phyloP scores from a whole-genome alignment of 805 yeast genomes.

The Lipomyces chichibuensis region DNA sequence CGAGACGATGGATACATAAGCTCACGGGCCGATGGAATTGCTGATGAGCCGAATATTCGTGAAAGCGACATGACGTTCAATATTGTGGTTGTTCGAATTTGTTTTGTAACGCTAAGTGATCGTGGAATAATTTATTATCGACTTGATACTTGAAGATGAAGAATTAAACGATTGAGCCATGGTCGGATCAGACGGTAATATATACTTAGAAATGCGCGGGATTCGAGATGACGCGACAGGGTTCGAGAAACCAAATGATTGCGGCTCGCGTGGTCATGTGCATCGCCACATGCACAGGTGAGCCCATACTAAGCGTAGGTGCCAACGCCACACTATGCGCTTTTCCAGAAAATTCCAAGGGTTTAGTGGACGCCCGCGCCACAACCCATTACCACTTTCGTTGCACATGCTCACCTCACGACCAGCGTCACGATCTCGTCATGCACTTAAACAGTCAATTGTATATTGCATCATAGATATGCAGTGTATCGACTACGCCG shows the following conservation, averaged over 20 bases:
- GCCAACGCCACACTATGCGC: background rate
- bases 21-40: slow-evolving; percentile 18
- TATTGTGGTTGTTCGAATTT: background rate
- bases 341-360: background rate
- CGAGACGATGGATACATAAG: slow-evolving; percentile 15
- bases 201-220: background rate
- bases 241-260: background rate
- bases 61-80: slow-evolving; percentile 27
- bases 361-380: background rate
- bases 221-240: background rate
- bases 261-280: background rate
- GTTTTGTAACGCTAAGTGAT: background rate
- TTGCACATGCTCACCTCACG: background rate
- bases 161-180: too few relatives aligned
- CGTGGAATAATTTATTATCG: background rate
- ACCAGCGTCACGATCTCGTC: background rate
- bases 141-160: background rate
- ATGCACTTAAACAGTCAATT: background rate
- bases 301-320: background rate
- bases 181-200: background rate
- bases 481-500: background rate
- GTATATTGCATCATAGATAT: background rate
- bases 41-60: slow-evolving; percentile 20
- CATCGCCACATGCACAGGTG: background rate
- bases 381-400: background rate